These are phyloP conservation scores for Lagenidium giganteum DNA, from an alignment of 352 stramenopile species.

Conservation along the genomic window DNA sequence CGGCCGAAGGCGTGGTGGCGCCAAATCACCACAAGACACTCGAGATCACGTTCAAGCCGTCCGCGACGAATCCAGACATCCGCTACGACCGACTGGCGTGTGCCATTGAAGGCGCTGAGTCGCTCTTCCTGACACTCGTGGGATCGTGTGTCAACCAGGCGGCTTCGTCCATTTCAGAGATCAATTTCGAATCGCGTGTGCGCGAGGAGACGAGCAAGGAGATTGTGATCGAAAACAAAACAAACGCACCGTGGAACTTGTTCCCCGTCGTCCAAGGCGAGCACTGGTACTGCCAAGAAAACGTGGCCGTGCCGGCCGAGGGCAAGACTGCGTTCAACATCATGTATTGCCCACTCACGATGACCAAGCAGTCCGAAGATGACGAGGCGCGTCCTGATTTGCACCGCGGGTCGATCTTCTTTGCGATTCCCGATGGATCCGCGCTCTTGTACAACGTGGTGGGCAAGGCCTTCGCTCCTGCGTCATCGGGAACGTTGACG, in stretches of 20 bases:
- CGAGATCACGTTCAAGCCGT: slow-evolving; percentile 88
- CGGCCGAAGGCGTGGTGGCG: slow-evolving; percentile 73
- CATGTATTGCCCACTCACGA: slow-evolving; percentile 78
- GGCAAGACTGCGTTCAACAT: slow-evolving; percentile 60
- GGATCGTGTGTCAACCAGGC: slow-evolving; percentile 86
- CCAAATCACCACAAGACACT: slow-evolving; percentile 85
- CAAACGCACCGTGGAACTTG: slow-evolving; percentile 78
- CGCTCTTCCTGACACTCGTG: slow-evolving; percentile 69
- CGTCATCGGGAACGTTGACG: slow-evolving; percentile 24
- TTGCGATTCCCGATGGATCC: slow-evolving; percentile 87
- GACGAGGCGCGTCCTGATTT: slow-evolving; percentile 28
- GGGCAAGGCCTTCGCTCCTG: slow-evolving; percentile 63
- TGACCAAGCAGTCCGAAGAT: slow-evolving; percentile 49
- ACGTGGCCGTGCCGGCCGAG: slow-evolving; percentile 73
- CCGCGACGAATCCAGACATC: slow-evolving; percentile 77
- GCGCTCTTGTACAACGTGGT: slow-evolving; percentile 85
- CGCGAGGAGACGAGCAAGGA: slow-evolving; percentile 55
- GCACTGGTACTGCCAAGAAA: slow-evolving; percentile 82
- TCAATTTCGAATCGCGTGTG: slow-evolving; percentile 82
- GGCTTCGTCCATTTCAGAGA: slow-evolving; percentile 80
- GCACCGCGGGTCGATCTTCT: slow-evolving; percentile 85
- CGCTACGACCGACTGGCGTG: slow-evolving; percentile 79
- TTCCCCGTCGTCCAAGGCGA: slow-evolving; percentile 82
- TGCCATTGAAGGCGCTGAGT: slow-evolving; percentile 47
- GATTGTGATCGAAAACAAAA: slow-evolving; percentile 82